phyloP scores from a whole-genome alignment of 1,139 yeast species.

The Kodamaea anthophila region DNA sequence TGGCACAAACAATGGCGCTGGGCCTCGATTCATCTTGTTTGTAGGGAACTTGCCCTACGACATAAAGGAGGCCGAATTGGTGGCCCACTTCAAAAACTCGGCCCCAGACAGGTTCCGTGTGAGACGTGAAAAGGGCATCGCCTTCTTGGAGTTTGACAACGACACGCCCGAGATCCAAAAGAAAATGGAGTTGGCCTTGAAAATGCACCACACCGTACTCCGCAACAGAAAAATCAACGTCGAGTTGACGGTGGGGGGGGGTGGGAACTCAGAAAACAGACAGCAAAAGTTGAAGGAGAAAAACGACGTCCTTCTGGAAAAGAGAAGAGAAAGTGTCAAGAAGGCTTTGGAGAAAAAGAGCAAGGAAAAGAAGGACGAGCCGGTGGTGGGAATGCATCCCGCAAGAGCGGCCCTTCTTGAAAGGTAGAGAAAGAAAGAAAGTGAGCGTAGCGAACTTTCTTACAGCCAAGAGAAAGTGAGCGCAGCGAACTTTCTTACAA shows the following conservation, averaged over 20 bases:
- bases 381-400: constrained; percentile 47
- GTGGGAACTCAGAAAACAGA: constrained; percentile 78
- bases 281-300: constrained; percentile 68
- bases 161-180: constrained; percentile 60
- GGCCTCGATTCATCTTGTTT: constrained; percentile 75
- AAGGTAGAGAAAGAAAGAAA: constrained; percentile 5
- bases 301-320: constrained; percentile 66
- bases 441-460: no score
- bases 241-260: constrained; percentile 96
- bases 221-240: constrained; percentile 79
- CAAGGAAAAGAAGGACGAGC: constrained; percentile 16
- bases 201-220: constrained; percentile 70
- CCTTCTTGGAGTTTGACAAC: constrained; percentile 79
- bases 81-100: constrained; percentile 68
- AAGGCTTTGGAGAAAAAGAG: constrained; percentile 21
- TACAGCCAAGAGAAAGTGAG: no score
- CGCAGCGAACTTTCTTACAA: no score
- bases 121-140: constrained; percentile 83
- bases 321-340: constrained; percentile 48
- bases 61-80: constrained; percentile 53
- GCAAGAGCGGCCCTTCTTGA: constrained; percentile 45
- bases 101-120: constrained; percentile 71
- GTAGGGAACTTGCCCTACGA: constrained; percentile 90
- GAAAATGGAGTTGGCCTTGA: constrained; percentile 75
- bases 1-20: constrained; percentile 43